phyloP scores from a whole-genome alignment of 2,329 filamentous ascomycete species.

The Aspergillus brunneoviolaceus region DNA sequence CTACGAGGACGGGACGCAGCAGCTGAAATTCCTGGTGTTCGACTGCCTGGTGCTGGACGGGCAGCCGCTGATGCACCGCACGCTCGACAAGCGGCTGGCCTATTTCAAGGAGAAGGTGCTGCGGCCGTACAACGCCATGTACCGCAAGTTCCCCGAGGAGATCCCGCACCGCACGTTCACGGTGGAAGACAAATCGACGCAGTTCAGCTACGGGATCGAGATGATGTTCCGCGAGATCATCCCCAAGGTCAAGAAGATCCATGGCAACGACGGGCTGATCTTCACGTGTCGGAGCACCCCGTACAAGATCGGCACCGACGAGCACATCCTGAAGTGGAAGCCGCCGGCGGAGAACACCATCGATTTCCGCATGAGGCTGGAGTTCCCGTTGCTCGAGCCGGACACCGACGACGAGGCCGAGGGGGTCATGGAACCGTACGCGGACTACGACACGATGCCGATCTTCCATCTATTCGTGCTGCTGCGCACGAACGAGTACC shows the following conservation, averaged over 20 bases:
- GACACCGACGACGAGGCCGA: constrained; percentile 67
- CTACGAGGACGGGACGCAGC: constrained; percentile 63
- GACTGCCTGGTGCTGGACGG: constrained; percentile 84
- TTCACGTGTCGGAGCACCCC: constrained; percentile 90
- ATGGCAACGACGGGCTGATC: constrained; percentile 95
- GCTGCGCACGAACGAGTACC: constrained; percentile 64
- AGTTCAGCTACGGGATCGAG: constrained; percentile 82
- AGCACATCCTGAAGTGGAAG: constrained; percentile 97
- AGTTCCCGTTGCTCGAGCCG: constrained; percentile 71
- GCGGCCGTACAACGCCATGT: constrained; percentile 72
- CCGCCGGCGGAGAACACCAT: constrained; percentile 92
- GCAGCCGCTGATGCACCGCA: constrained; percentile 71
- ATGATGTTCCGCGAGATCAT: constrained; percentile 90
- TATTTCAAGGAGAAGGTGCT: constrained; percentile 80
- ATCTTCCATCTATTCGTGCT: constrained; percentile 70
- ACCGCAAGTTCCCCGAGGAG: constrained; percentile 72
- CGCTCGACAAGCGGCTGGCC: constrained; percentile 83
- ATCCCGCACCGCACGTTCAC: constrained; percentile 71
- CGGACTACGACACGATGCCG: constrained; percentile 79
- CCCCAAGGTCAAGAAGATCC: constrained; percentile 67
- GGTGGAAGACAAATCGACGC: constrained; percentile 84
- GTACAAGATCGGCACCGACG: constrained; percentile 88
- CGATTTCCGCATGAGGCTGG: constrained; percentile 79
- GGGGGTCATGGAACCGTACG: constrained; percentile 60
- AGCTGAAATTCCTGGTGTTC: constrained; percentile 86